phyloP scores from a whole-genome alignment of 129 eudicot genomes.

The Gnaphalium uliginosum region DNA sequence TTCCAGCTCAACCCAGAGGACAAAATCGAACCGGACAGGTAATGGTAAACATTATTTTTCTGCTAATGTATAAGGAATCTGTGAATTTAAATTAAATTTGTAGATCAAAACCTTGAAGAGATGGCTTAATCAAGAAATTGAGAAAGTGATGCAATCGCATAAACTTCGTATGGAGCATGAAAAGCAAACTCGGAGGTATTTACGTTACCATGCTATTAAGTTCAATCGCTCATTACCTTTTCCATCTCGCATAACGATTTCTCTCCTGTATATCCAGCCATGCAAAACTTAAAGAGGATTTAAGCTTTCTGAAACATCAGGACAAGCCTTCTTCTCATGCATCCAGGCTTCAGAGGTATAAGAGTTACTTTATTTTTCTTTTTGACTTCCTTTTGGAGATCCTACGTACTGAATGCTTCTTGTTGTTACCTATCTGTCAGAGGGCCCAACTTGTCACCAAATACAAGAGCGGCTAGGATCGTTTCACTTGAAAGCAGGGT shows the following conservation, averaged over 20 bases:
- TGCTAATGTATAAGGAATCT: background rate
- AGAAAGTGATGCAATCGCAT: conserved; percentile 77
- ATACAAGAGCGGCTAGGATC: conserved; percentile 74
- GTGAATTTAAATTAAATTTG: conserved; percentile 21
- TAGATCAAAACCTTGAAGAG: conserved; percentile 76
- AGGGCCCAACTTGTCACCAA: conserved; percentile 67
- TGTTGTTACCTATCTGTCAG: conserved; percentile 31
- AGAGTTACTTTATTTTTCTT: background rate
- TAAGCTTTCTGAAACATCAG: conserved; percentile 69
- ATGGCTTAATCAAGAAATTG: conserved; percentile 92
- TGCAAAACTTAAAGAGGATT: conserved; percentile 83
- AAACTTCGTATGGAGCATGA: conserved; percentile 83
- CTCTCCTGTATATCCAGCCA: conserved; percentile 50
- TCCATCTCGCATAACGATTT: conserved; percentile 3
- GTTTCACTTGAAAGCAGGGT: conserved; percentile 86
- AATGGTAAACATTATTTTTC: conserved; percentile 17
- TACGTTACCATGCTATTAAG: conserved; percentile 1
- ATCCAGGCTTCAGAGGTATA: conserved; percentile 62
- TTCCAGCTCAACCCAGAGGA: conserved; percentile 60
- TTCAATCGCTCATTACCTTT: background rate
- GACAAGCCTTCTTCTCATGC: conserved; percentile 69
- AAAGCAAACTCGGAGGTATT: conserved; percentile 82
- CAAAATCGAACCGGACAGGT: conserved; percentile 73
- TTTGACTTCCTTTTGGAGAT: background rate
- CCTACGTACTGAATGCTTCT: background rate